Conservation (phyloP, 2,329 filamentous ascomycete species). For the Coniochaeta sp. region DNA sequence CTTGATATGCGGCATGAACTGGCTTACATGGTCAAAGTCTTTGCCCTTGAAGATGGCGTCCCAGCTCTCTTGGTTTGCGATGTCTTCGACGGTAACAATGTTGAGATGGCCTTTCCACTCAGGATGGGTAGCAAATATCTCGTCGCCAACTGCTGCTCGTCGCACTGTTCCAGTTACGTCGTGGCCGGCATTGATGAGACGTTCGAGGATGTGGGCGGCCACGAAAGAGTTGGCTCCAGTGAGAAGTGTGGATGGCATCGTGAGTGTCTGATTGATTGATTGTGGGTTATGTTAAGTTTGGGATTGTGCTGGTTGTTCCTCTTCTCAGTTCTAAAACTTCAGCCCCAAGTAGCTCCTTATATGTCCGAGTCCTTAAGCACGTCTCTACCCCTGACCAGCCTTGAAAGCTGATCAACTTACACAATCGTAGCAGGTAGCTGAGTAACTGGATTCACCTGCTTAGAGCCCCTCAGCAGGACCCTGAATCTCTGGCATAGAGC, state of each 20-base stretch:
- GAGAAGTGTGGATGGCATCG: constrained; percentile 22
- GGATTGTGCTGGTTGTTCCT: no score
- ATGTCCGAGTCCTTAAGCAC: background rate
- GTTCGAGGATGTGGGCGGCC: constrained; percentile 18
- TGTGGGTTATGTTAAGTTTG: no score
- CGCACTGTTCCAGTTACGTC: constrained; percentile 18
- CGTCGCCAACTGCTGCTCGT: constrained; percentile 12
- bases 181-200: constrained; percentile 17
- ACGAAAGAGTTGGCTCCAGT: constrained; percentile 23
- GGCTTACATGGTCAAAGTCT: constrained; percentile 19
- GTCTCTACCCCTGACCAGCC: background rate
- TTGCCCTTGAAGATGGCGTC: constrained; percentile 18
- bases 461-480: background rate
- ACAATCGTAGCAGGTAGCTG: background rate
- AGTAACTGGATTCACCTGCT: background rate
- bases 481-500: no score
- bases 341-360: background rate
- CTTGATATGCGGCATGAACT: background rate
- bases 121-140: constrained; percentile 18
- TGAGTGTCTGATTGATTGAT: background rate
- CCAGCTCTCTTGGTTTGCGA: constrained; percentile 16
- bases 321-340: no score
- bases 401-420: background rate
- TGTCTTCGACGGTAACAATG: constrained; percentile 21
- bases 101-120: constrained; percentile 20